Evolutionary conservation across 2,329 filamentous ascomycete genomes (phyloP).

Genomic region (Trichoderma sp.): DNA sequence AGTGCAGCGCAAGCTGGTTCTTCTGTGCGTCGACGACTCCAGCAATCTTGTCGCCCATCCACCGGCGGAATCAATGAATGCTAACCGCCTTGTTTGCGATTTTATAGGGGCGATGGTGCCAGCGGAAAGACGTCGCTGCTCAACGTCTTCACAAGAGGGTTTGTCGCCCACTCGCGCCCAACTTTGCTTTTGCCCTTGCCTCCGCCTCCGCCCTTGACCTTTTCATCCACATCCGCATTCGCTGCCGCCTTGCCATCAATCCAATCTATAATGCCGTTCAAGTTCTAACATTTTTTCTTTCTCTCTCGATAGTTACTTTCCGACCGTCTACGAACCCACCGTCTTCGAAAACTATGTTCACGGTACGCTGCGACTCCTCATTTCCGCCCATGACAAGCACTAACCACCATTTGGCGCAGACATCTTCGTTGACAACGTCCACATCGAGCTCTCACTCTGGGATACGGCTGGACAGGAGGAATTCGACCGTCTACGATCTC

Average conservation of each 20-base stretch:
- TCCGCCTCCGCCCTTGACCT: background rate
- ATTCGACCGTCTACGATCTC: constrained; percentile 91
- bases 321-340: constrained; percentile 96
- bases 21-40: constrained; percentile 61
- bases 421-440: constrained; percentile 96
- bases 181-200: background rate
- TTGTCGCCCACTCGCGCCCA: constrained; percentile 37
- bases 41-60: background rate
- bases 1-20: constrained; percentile 93
- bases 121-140: constrained; percentile 95
- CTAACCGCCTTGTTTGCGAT: background rate
- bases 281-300: background rate
- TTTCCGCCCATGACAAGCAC: background rate
- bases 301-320: constrained; percentile 72
- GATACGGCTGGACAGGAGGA: constrained; percentile 98
- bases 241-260: background rate
- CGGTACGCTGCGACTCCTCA: constrained; percentile 55
- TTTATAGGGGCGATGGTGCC: constrained; percentile 81
- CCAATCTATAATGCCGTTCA: background rate
- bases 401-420: constrained; percentile 54
- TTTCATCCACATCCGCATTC: background rate
- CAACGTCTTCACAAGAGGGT: constrained; percentile 99
- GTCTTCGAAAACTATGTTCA: constrained; percentile 99
- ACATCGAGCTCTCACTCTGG: constrained; percentile 97
- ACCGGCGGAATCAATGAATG: background rate